Evolutionary conservation across 2,329 filamentous ascomycete genomes (phyloP).

Genomic region (Chrysoporthe cubensis): DNA sequence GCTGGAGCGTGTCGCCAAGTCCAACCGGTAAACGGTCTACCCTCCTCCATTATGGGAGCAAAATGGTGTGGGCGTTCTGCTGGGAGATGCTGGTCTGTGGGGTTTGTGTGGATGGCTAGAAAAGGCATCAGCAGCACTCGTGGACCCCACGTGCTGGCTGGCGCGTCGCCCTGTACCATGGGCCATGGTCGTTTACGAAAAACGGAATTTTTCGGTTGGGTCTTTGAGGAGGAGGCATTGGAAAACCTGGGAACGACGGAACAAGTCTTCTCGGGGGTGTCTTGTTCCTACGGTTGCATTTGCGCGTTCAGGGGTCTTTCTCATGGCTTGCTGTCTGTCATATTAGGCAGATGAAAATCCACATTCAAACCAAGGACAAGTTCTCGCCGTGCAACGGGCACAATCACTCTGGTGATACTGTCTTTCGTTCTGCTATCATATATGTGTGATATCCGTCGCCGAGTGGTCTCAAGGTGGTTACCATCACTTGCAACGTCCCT

Average conservation of each 20-base stretch:
- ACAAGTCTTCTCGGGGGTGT: slow-evolving; percentile 31
- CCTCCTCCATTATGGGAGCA: slow-evolving; percentile 16
- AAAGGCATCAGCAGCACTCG: slow-evolving; percentile 22
- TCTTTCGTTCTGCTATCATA: too few species aligned
- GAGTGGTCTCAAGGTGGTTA: too few species aligned
- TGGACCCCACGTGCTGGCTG: slow-evolving; percentile 18
- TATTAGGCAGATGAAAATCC: slow-evolving; percentile 43
- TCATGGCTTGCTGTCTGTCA: slow-evolving; percentile 47
- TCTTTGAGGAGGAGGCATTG: slow-evolving; percentile 28
- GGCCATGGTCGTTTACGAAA: slow-evolving; percentile 28
- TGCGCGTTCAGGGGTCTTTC: slow-evolving; percentile 49
- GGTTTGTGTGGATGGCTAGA: slow-evolving; percentile 31
- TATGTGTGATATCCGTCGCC: background rate
- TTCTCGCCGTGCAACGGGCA: background rate
- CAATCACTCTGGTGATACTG: background rate
- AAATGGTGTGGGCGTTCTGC: slow-evolving; percentile 28
- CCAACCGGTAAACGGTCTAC: slow-evolving; percentile 85
- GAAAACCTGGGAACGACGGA: slow-evolving; percentile 19
- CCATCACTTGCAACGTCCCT: too few species aligned
- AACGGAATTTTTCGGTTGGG: slow-evolving; percentile 31
- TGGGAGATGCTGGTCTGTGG: slow-evolving; percentile 38
- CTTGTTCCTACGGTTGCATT: slow-evolving; percentile 47
- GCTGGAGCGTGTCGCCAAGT: slow-evolving; percentile 99
- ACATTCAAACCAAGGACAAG: slow-evolving; percentile 33
- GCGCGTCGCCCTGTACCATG: slow-evolving; percentile 25